A percentile compares a stretch with the other conserved stretches of the same genome.
These are phyloP conservation scores for Talinum fruticosum DNA, from an alignment of 148 eudicot species.

Conservation along the genomic window DNA sequence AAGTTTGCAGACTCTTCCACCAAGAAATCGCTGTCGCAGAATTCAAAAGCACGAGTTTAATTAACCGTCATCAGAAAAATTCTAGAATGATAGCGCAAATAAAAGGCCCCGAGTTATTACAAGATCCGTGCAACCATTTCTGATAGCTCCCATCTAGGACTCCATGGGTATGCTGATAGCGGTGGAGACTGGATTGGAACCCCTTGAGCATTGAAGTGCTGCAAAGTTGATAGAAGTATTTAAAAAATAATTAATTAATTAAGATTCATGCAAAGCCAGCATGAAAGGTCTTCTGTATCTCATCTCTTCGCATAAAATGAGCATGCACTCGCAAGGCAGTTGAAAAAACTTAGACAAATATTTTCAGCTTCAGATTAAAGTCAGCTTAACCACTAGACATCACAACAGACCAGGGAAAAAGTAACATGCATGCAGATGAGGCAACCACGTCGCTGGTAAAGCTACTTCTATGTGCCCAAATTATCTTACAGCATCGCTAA, in stretches of 20 bases:
- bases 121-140: constrained; percentile 78
- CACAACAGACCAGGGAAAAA: not conserved
- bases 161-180: constrained; percentile 80
- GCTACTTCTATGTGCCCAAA: not conserved
- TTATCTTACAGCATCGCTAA: not conserved
- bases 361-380: not conserved
- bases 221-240: not conserved
- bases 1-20: constrained; percentile 79
- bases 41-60: not conserved
- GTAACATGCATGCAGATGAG: not conserved
- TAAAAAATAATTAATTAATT: not conserved
- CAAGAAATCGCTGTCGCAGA: constrained; percentile 61
- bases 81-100: not conserved
- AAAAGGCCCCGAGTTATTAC: constrained; percentile 37
- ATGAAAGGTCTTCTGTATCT: not conserved
- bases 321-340: not conserved
- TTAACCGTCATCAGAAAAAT: not conserved
- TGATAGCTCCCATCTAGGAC: constrained; percentile 87
- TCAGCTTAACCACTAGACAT: too few relatives aligned
- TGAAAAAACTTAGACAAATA: not conserved
- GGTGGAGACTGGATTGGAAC: constrained; percentile 57
- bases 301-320: not conserved
- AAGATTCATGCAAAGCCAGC: not conserved
- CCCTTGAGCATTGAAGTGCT: constrained; percentile 65
- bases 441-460: not conserved